phyloP scores from a whole-genome alignment of 129 eudicot species.

The Saposhnikovia divaricata region DNA sequence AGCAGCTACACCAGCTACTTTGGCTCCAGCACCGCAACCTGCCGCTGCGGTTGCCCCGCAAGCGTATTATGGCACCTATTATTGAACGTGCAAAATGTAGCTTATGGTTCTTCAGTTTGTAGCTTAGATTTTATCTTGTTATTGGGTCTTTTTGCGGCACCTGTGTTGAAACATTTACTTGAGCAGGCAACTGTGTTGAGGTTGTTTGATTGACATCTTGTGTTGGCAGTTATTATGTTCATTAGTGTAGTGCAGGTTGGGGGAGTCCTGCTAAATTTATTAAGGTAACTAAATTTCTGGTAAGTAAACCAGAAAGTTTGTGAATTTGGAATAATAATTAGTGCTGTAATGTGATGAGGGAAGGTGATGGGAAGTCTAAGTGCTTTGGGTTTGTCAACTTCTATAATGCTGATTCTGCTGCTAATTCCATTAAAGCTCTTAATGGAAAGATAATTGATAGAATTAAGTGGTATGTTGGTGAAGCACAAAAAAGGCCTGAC shows the following conservation, averaged over 20 bases:
- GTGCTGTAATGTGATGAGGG: no score
- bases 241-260: not conserved
- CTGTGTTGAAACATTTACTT: not conserved
- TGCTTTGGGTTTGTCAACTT: no score
- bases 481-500: no score
- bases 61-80: not conserved
- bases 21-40: slow-evolving; percentile 12
- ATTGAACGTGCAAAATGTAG: not conserved
- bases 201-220: not conserved
- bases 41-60: slow-evolving; percentile 5
- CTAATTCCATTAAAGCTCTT: no score
- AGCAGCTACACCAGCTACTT: slow-evolving; percentile 36
- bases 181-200: not conserved
- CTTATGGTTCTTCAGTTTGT: not conserved
- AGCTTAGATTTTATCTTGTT: not conserved
- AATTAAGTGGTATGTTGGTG: no score
- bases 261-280: not conserved
- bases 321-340: no score
- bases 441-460: no score
- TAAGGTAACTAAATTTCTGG: no score
- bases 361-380: no score
- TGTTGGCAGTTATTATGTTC: not conserved
- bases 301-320: no score
- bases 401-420: no score
- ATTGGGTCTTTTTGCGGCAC: not conserved